Conservation (phyloP, 352 stramenopile species). For the Pythium vanterpoolii region DNA sequence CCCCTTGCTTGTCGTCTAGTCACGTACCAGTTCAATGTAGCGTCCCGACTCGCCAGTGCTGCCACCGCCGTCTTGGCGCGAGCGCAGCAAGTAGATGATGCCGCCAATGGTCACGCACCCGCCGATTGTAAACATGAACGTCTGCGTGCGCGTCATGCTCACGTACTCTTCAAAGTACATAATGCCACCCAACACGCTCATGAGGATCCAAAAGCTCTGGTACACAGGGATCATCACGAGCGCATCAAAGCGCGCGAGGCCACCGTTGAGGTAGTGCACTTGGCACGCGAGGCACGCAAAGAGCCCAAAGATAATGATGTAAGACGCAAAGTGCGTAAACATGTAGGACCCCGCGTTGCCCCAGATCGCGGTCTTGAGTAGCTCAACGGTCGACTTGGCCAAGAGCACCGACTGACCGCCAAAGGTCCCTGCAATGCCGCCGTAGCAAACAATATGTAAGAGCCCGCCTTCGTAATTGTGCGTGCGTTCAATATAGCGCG, state of each 20-base stretch:
- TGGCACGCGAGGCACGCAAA: conserved; percentile 72
- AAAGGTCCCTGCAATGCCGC: conserved; percentile 85
- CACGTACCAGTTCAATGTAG: conserved; percentile 71
- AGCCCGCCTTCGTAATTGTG: conserved; percentile 64
- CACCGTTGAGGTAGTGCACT: conserved; percentile 88
- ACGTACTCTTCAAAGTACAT: conserved; percentile 93
- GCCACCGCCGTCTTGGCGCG: conserved; percentile 30
- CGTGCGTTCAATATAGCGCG: conserved; percentile 70
- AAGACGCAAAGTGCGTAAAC: conserved; percentile 74
- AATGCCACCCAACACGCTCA: conserved; percentile 87
- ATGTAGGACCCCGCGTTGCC: conserved; percentile 68
- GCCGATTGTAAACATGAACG: conserved; percentile 79
- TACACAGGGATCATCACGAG: conserved; percentile 90
- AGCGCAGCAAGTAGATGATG: conserved; percentile 75
- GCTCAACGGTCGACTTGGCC: conserved; percentile 87
- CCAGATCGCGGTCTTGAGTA: conserved; percentile 90
- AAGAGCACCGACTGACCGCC: conserved; percentile 87
- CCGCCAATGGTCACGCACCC: conserved; percentile 72
- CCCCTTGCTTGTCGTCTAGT: background rate
- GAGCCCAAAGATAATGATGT: conserved; percentile 74
- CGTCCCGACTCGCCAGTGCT: conserved; percentile 27
- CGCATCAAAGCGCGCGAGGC: conserved; percentile 85
- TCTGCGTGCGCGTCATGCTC: conserved; percentile 72
- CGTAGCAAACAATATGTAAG: conserved; percentile 87
- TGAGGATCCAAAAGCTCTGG: conserved; percentile 90